These are phyloP conservation scores for Pilaira anomala DNA, from an alignment of 192 early-diverging fungal genomes.

Conservation along the genomic window DNA sequence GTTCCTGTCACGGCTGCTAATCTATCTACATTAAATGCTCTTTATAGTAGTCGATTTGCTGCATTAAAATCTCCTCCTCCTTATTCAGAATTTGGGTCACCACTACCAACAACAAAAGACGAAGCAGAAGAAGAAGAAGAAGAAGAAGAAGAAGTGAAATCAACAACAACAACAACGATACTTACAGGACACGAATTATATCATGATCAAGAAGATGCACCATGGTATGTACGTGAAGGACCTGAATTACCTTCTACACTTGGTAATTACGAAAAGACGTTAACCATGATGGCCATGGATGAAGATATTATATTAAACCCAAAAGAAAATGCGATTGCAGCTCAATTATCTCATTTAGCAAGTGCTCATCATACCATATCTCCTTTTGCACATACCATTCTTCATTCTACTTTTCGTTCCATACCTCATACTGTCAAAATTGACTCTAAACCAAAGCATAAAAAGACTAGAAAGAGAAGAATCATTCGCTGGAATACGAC, in stretches of 20 bases:
- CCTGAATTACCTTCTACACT: slow-evolving; percentile 24
- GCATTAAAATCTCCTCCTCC: slow-evolving; percentile 1
- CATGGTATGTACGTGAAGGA: slow-evolving; percentile 35
- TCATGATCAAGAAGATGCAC: slow-evolving; percentile 26
- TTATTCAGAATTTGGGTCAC: slow-evolving; percentile 4
- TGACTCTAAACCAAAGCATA: slow-evolving; percentile 21
- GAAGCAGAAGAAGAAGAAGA: background rate
- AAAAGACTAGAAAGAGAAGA: slow-evolving; percentile 33
- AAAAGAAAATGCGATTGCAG: slow-evolving; percentile 74
- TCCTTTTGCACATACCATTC: slow-evolving; percentile 74
- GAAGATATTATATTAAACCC: slow-evolving; percentile 46
- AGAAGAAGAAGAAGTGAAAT: background rate
- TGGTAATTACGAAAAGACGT: background rate
- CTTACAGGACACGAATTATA: background rate
- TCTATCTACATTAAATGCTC: slow-evolving; percentile 18
- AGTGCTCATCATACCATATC: slow-evolving; percentile 84
- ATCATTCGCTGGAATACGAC: slow-evolving; percentile 24
- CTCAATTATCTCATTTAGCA: slow-evolving; percentile 83
- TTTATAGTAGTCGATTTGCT: slow-evolving; percentile 17
- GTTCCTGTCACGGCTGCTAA: slow-evolving; percentile 26
- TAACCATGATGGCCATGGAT: background rate
- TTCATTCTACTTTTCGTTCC: slow-evolving; percentile 79
- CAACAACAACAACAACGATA: background rate
- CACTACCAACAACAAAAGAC: background rate
- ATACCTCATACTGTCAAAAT: slow-evolving; percentile 36